These are phyloP conservation scores for Sindora glabra DNA, from an alignment of 306 rosid genomes.

Conservation along the genomic window DNA sequence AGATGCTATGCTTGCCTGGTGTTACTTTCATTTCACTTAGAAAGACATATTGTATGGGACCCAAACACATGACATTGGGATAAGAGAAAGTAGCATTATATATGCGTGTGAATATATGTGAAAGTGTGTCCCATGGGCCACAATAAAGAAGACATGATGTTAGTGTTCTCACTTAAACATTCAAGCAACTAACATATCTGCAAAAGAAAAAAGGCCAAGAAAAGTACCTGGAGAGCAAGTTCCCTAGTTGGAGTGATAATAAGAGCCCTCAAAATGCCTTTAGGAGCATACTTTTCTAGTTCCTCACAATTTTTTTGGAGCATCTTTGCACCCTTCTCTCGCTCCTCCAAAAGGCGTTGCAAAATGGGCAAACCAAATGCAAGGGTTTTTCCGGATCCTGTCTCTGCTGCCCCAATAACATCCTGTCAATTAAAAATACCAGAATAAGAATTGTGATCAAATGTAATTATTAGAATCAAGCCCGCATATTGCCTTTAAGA, in stretches of 20 bases:
- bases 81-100: too few species aligned
- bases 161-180: not conserved
- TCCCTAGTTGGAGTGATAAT: slow-evolving; percentile 91
- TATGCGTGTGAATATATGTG: too few species aligned
- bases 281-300: slow-evolving; percentile 36
- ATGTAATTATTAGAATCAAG: not conserved
- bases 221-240: slow-evolving; percentile 83
- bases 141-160: not conserved
- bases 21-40: too few species aligned
- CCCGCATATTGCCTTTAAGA: slow-evolving; percentile 1
- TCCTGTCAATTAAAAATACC: slow-evolving; percentile 52
- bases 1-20: too few species aligned
- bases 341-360: slow-evolving; percentile 88
- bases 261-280: slow-evolving; percentile 71
- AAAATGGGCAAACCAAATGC: slow-evolving; percentile 98
- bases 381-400: slow-evolving; percentile 95
- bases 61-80: too few species aligned
- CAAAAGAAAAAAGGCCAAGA: slow-evolving; percentile 11
- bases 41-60: too few species aligned
- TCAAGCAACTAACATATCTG: slow-evolving; percentile 5
- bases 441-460: slow-evolving; percentile 14
- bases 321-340: slow-evolving; percentile 50
- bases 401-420: slow-evolving; percentile 94
- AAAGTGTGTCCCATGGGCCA: not conserved
- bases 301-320: slow-evolving; percentile 42